Percentiles rank a stretch among this genome's conserved stretches.
Conservation (phyloP, 371 early-diverging fungal species). For the Vavraia culicis region DNA sequence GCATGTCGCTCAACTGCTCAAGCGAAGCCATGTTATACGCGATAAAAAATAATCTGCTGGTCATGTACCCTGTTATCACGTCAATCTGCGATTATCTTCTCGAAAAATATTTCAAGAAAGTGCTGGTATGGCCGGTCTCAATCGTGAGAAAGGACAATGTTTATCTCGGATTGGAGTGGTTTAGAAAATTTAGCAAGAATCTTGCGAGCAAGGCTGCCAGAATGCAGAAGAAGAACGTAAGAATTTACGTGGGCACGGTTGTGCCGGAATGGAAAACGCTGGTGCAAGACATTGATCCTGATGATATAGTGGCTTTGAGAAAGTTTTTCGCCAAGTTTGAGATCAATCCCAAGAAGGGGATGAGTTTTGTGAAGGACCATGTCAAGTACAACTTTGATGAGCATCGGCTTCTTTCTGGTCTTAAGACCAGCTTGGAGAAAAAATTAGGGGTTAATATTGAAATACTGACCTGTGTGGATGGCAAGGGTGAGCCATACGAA, state of each 20-base stretch:
- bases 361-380: slow-evolving; percentile 33
- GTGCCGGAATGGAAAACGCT: slow-evolving; percentile 29
- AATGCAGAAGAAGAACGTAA: slow-evolving; percentile 6
- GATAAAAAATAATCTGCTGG: slow-evolving; percentile 8
- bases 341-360: slow-evolving; percentile 19
- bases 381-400: slow-evolving; percentile 23
- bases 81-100: slow-evolving; percentile 13
- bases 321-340: slow-evolving; percentile 6
- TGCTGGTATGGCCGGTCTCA: slow-evolving; percentile 10
- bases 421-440: slow-evolving; percentile 16
- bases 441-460: slow-evolving; percentile 1
- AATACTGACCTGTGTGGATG: no score
- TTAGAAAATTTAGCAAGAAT: slow-evolving; percentile 14
- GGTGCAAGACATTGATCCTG: slow-evolving; percentile 1
- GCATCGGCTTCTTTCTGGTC: slow-evolving; percentile 14
- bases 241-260: slow-evolving; percentile 15
- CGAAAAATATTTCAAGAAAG: slow-evolving; percentile 15
- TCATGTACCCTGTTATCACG: slow-evolving; percentile 36
- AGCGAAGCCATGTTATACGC: slow-evolving; percentile 5
- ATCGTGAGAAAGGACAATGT: neutral
- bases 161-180: slow-evolving; percentile 8
- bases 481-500: slow-evolving; percentile 16
- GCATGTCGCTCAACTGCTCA: slow-evolving; percentile 8
- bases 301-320: neutral
- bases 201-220: neutral